Base-by-base conservation (phyloP, 805 yeast species). In the Candida nanaspora region DNA sequence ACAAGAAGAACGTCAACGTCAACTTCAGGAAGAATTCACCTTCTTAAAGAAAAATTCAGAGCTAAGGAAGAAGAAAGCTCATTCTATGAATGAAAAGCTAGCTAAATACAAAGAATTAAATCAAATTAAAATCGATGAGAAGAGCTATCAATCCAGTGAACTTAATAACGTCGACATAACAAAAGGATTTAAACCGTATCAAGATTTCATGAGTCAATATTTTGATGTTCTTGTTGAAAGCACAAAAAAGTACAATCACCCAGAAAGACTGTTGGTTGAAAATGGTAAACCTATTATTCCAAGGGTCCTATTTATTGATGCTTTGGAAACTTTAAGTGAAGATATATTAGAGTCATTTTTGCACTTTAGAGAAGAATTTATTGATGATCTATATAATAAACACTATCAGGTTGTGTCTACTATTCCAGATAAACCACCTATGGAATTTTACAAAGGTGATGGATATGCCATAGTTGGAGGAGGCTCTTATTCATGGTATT, bases 391-490 rank as follows among this genome's bases (percentile, higher is more conserved):
- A 63, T 65, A 52, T 14, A 43, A 50, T 14, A 69, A 79, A 16
- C 87, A 82, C 56, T 41, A 49, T 9, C 52, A 53, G 33, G 70
- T 76, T 8, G 65, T 75, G 16, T 49, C 53, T 2, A 58, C 61
- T 20, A 56, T 81, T 53, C 86, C 84, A 0, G 65, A 65, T 3
- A 61, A 59, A 42, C 43, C 58, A 1, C 51, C 55, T 2, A 39
- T 44, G 3, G 19, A 42, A 5, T 52, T 53, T 33, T 61, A 49
- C 38, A 32, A 40, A 5, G 65, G 62, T 9, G 41, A 39, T 33
- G 65, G 65, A 8, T 60, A 60, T 37, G 72, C 66, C 2, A 61
- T 67, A 52, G 53, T 69, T 35, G 75, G 72, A 19, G 76, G 74
- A 37, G 72, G 70, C 2, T 41, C 57, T 16, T 69, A 63, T 46